These are phyloP conservation scores for Plantago major DNA, from an alignment of 257 asterid species.

Conservation along the genomic window DNA sequence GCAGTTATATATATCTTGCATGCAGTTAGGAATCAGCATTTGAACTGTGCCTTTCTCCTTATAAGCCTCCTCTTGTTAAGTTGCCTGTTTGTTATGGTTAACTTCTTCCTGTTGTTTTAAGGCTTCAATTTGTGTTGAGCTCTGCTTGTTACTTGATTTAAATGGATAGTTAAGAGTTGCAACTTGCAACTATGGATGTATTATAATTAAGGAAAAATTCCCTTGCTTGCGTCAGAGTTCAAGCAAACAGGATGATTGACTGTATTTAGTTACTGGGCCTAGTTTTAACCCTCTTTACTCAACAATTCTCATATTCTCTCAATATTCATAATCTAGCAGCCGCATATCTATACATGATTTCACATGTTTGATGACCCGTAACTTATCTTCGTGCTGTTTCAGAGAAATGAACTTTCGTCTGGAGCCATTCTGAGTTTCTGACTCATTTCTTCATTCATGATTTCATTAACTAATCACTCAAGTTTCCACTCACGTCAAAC, in stretches of 20 bases:
- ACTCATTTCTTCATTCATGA: neutral
- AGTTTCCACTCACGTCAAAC: too few species aligned
- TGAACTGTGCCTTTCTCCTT: slow-evolving; percentile 18
- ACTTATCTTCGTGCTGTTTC: neutral
- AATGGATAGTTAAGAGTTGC: neutral
- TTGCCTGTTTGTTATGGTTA: neutral
- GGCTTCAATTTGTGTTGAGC: neutral
- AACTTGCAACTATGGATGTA: neutral
- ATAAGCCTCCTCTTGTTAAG: neutral
- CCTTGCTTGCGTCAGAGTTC: too few species aligned
- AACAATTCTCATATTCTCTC: neutral
- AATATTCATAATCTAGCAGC: neutral
- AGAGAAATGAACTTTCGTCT: neutral
- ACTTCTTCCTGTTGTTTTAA: neutral
- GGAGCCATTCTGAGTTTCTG: neutral
- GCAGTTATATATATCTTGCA: neutral
- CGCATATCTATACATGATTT: neutral
- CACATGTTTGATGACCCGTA: neutral
- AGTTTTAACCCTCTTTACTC: neutral
- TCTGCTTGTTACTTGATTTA: neutral
- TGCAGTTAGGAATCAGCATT: slow-evolving; percentile 23
- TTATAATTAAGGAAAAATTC: too few species aligned
- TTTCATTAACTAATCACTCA: too few species aligned
- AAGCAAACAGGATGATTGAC: too few species aligned
- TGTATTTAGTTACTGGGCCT: neutral